Evolutionary conservation across 768 basidiomycete species (phyloP).

Genomic region (Xerocomus spinulosus): DNA sequence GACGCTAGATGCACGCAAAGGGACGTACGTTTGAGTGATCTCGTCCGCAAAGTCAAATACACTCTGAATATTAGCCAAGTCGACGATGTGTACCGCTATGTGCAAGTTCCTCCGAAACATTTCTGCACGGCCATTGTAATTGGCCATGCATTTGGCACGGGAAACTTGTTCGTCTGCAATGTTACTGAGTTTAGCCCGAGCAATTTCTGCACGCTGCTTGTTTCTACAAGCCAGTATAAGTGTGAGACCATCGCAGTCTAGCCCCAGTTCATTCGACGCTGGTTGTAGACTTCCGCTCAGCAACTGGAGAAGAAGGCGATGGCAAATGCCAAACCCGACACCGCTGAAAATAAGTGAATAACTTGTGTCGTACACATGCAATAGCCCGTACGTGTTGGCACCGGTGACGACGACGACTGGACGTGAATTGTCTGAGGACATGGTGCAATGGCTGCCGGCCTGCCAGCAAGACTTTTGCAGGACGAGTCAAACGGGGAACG

Average conservation of each 20-base stretch:
- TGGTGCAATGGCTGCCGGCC: constrained; percentile 5
- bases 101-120: constrained; percentile 54
- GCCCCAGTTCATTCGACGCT: constrained; percentile 13
- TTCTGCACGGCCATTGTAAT: constrained; percentile 50
- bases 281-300: constrained; percentile 41
- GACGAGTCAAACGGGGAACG: neutral
- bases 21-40: constrained; percentile 48
- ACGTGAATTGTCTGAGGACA: constrained; percentile 25
- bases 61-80: constrained; percentile 57
- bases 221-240: constrained; percentile 81
- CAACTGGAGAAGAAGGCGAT: constrained; percentile 68
- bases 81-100: constrained; percentile 59
- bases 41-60: constrained; percentile 60
- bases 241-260: constrained; percentile 52
- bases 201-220: constrained; percentile 55
- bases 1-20: neutral
- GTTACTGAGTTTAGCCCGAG: constrained; percentile 48
- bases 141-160: constrained; percentile 29
- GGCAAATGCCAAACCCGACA: constrained; percentile 79
- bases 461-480: neutral
- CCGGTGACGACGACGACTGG: constrained; percentile 66
- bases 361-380: neutral
- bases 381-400: constrained; percentile 53
- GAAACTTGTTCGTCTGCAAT: constrained; percentile 54
- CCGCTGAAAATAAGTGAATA: constrained; percentile 46